Conservation (phyloP, 2,329 filamentous ascomycete species). For the Aureobasidium uvarum region DNA sequence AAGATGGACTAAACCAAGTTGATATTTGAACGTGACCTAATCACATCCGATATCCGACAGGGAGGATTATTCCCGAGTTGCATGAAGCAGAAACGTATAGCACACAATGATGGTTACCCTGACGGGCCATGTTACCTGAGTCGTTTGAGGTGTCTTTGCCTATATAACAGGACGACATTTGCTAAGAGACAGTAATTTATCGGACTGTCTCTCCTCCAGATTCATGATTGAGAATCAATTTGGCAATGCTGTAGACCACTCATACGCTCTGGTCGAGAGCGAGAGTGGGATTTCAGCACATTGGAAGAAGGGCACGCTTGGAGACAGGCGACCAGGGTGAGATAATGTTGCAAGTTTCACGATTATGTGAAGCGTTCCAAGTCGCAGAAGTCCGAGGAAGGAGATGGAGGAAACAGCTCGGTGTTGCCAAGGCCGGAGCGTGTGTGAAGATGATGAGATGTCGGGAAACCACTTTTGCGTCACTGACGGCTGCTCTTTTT, state of each 20-base stretch:
- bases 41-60: too few relatives aligned
- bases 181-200: too few relatives aligned
- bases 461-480: conserved; percentile 10
- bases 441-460: conserved; percentile 2
- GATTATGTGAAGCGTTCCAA: background rate
- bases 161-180: too few relatives aligned
- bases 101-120: too few relatives aligned
- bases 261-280: background rate
- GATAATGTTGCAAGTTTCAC: background rate
- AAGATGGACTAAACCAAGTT: too few relatives aligned
- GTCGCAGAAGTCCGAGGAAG: conserved; percentile 15
- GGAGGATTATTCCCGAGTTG: too few relatives aligned
- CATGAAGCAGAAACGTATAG: too few relatives aligned
- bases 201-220: too few relatives aligned
- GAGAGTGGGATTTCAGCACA: background rate
- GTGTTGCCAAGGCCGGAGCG: conserved; percentile 7
- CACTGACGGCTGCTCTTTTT: conserved; percentile 3
- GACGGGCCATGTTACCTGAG: too few relatives aligned
- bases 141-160: too few relatives aligned
- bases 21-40: too few relatives aligned
- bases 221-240: too few relatives aligned
- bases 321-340: background rate
- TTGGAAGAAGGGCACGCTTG: background rate
- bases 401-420: background rate
- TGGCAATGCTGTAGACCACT: background rate